These are phyloP conservation scores for Petasospora rhodanensis DNA, from an alignment of 1,139 yeast species.

Conservation along the genomic window DNA sequence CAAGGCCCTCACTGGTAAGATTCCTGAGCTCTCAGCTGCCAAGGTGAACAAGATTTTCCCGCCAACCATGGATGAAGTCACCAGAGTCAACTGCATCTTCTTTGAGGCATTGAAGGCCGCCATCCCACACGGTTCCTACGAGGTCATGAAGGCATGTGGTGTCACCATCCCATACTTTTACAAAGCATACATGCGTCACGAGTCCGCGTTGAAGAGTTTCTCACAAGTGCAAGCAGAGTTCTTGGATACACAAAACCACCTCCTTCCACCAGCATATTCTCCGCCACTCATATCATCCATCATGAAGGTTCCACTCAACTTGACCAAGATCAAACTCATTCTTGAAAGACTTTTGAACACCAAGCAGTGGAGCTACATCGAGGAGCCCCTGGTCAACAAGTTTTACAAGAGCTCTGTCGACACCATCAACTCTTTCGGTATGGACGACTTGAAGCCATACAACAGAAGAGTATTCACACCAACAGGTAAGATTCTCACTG, in stretches of 20 bases:
- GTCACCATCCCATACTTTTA: slow-evolving; percentile 82
- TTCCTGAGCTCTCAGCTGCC: slow-evolving; percentile 48
- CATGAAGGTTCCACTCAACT: slow-evolving; percentile 59
- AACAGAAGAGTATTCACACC: slow-evolving; percentile 79
- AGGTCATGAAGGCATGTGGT: slow-evolving; percentile 74
- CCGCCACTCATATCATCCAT: slow-evolving; percentile 61
- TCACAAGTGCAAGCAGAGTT: slow-evolving; percentile 34
- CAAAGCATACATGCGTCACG: slow-evolving; percentile 89
- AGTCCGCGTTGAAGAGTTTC: slow-evolving; percentile 75
- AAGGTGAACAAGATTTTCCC: slow-evolving; percentile 79
- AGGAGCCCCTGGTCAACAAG: slow-evolving; percentile 33
- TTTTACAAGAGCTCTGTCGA: slow-evolving; percentile 52
- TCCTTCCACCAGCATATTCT: slow-evolving; percentile 37
- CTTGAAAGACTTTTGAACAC: slow-evolving; percentile 50
- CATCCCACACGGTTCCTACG: slow-evolving; percentile 61
- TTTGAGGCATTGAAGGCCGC: slow-evolving; percentile 72
- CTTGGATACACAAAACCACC: slow-evolving; percentile 25
- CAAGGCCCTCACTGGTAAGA: slow-evolving; percentile 53
- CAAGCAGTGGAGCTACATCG: slow-evolving; percentile 36
- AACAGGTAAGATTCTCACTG: slow-evolving; percentile 82
- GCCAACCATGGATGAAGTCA: slow-evolving; percentile 91
- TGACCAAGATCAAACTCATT: slow-evolving; percentile 65
- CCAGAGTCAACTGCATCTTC: slow-evolving; percentile 80
- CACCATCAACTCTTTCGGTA: slow-evolving; percentile 81
- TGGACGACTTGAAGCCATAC: slow-evolving; percentile 42